Percentiles rank a stretch among this genome's conserved stretches.
Conservation (phyloP, 345 rosid genomes). For the Eucalyptus guilfoylei region DNA sequence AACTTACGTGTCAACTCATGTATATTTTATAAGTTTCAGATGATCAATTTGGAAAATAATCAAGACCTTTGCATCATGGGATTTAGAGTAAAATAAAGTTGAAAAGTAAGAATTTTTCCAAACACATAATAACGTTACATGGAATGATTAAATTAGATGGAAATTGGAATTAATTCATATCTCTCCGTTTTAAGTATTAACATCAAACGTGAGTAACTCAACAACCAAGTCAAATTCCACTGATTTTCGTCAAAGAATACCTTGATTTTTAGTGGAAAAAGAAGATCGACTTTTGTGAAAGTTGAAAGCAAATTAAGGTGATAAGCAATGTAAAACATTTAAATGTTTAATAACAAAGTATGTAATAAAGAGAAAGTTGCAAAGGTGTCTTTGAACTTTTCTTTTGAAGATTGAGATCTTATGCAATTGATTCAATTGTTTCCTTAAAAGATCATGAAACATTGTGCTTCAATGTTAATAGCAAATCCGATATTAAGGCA, state of each 20-base stretch:
- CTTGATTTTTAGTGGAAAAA: neutral
- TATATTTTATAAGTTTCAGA: neutral
- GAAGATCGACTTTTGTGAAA: neutral
- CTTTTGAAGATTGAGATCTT: neutral
- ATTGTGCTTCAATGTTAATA: neutral
- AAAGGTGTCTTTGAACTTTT: neutral
- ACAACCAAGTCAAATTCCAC: fast-evolving
- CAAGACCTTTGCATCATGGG: fast-evolving
- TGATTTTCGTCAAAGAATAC: neutral
- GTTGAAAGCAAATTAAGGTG: neutral
- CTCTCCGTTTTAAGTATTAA: neutral
- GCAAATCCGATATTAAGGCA: neutral
- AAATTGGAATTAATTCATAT: neutral
- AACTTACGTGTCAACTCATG: fast-evolving
- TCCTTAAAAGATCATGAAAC: neutral
- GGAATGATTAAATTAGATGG: neutral
- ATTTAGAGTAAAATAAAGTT: neutral
- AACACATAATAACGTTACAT: fast-evolving
- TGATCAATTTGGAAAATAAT: neutral
- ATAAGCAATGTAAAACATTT: neutral
- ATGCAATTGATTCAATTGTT: neutral
- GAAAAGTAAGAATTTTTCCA: neutral
- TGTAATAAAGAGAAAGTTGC: neutral
- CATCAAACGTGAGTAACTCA: neutral
- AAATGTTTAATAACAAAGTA: neutral